A percentile compares a stretch with the other conserved stretches of the same genome.
phyloP scores from a whole-genome alignment of 2,329 filamentous ascomycete species.

The Ophiostoma sp. region DNA sequence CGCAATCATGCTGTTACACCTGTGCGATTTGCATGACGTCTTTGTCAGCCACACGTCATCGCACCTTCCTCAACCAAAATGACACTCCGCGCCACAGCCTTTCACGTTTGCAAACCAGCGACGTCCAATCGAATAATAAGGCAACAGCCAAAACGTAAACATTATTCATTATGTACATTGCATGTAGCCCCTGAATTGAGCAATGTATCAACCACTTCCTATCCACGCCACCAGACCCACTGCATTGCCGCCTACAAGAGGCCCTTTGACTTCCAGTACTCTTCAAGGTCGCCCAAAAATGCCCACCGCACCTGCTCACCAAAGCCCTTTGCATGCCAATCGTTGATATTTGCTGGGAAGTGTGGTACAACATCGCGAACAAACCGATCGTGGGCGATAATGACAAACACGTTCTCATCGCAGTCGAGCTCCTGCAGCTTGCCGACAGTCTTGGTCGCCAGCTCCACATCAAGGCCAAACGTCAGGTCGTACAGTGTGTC shows the following conservation, averaged over 20 bases:
- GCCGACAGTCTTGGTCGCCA: constrained; percentile 26
- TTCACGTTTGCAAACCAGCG: background rate
- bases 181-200: background rate
- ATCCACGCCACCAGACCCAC: background rate
- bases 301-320: constrained; percentile 28
- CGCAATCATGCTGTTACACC: background rate
- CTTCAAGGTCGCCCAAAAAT: constrained; percentile 29
- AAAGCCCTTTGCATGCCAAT: constrained; percentile 28
- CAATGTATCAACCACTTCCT: background rate
- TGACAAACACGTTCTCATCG: constrained; percentile 27
- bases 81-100: background rate
- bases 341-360: constrained; percentile 29
- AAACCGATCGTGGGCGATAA: constrained; percentile 30
- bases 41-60: constrained; percentile 11
- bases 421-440: constrained; percentile 30
- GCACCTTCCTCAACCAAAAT: background rate
- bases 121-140: background rate
- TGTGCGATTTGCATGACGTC: background rate
- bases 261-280: constrained; percentile 19
- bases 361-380: constrained; percentile 27
- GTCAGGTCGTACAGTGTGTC: constrained; percentile 23
- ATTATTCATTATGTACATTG: background rate
- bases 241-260: background rate
- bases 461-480: constrained; percentile 16
- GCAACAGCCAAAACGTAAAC: background rate